phyloP scores from a whole-genome alignment of 306 rosid species.

The Castanopsis chinensis region DNA sequence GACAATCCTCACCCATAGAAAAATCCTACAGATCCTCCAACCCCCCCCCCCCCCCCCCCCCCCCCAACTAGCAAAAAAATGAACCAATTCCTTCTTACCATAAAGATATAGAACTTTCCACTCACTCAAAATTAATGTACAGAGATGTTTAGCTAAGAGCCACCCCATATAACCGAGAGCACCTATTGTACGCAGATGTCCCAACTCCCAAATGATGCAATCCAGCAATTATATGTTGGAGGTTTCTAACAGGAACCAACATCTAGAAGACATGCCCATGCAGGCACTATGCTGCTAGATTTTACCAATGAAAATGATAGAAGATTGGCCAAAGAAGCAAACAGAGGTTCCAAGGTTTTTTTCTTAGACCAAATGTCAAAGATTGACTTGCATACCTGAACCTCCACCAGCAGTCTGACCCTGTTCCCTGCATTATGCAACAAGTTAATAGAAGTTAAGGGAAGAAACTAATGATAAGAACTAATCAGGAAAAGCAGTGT shows the following conservation, averaged over 20 bases:
- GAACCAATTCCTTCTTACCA: background rate
- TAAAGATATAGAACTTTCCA: background rate
- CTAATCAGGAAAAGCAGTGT: background rate
- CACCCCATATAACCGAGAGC: background rate
- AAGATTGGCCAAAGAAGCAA: conserved; percentile 1
- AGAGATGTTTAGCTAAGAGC: background rate
- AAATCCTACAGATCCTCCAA: background rate
- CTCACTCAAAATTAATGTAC: background rate
- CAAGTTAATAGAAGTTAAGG: background rate
- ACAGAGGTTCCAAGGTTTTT: background rate
- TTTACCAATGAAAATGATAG: background rate
- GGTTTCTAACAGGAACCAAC: background rate
- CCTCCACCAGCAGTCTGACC: conserved; percentile 40
- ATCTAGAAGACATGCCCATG: background rate
- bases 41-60: background rate
- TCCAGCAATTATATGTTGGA: background rate
- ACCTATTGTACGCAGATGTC: background rate
- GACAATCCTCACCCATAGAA: background rate
- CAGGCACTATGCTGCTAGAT: background rate
- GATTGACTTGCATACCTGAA: conserved; percentile 35
- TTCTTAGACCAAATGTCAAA: background rate
- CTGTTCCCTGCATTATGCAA: conserved; percentile 29
- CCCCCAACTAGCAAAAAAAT: background rate
- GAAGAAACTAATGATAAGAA: background rate
- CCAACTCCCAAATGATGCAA: background rate